A percentile compares a stretch with the other conserved stretches of the same genome.
Conservation (phyloP, 2,329 filamentous ascomycete species). For the Aureobasidium musti region DNA sequence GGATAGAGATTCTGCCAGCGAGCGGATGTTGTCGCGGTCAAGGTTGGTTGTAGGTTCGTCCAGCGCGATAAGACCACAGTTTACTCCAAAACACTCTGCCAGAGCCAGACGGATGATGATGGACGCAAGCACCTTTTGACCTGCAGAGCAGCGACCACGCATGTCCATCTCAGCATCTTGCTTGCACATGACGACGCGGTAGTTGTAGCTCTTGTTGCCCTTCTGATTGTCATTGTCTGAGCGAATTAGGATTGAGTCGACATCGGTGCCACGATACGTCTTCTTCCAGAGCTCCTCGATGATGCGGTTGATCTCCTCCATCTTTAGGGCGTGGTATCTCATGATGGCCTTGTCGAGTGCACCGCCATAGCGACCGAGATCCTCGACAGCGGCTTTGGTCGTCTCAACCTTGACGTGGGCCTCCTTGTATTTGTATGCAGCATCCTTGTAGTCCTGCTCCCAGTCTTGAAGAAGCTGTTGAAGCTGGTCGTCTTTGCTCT, state of each 20-base stretch:
- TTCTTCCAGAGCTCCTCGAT: slow-evolving; percentile 95
- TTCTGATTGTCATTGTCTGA: slow-evolving; percentile 79
- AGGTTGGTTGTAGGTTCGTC: slow-evolving; percentile 98
- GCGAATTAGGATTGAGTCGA: slow-evolving; percentile 93
- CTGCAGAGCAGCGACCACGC: slow-evolving; percentile 94
- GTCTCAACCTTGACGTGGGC: slow-evolving; percentile 87
- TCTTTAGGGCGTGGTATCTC: slow-evolving; percentile 94
- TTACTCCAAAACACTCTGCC: slow-evolving; percentile 93
- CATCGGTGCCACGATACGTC: slow-evolving; percentile 95
- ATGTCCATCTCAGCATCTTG: slow-evolving; percentile 98
- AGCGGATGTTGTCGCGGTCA: slow-evolving; percentile 90
- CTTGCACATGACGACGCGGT: slow-evolving; percentile 96
- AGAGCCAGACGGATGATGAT: slow-evolving; percentile 97
- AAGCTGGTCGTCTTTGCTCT: slow-evolving; percentile 81
- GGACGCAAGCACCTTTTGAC: slow-evolving; percentile 92
- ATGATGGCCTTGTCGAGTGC: slow-evolving; percentile 96
- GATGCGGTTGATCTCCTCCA: slow-evolving; percentile 97
- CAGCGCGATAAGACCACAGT: slow-evolving; percentile 93
- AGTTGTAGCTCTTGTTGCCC: slow-evolving; percentile 87
- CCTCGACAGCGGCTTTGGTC: slow-evolving; percentile 89
- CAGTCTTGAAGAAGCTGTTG: slow-evolving; percentile 73
- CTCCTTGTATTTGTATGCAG: slow-evolving; percentile 77
- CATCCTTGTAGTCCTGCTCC: slow-evolving; percentile 83
- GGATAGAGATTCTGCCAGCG: slow-evolving; percentile 79
- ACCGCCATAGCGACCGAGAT: slow-evolving; percentile 76